These are phyloP conservation scores for Arthrobotrys entomopaga DNA, from an alignment of 2,329 filamentous ascomycete species.

Conservation along the genomic window DNA sequence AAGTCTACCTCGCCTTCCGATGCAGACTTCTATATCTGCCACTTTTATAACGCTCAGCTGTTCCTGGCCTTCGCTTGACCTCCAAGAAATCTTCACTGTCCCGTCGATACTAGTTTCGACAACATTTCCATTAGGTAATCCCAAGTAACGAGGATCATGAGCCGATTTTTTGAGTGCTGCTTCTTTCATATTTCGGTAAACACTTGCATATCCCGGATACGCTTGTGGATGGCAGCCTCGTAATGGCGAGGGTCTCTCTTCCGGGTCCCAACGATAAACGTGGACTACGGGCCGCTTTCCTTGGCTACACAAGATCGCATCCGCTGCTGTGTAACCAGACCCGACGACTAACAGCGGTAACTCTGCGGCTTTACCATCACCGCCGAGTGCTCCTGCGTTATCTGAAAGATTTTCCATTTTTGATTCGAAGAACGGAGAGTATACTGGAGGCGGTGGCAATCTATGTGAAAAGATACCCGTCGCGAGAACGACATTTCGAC, in stretches of 20 bases:
- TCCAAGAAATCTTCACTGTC: slow-evolving; percentile 61
- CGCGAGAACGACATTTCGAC: slow-evolving; percentile 69
- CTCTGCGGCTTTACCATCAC: slow-evolving; percentile 33
- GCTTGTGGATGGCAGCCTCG: slow-evolving; percentile 70
- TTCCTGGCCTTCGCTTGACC: slow-evolving; percentile 38
- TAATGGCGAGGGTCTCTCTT: slow-evolving; percentile 68
- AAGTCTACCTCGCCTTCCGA: slow-evolving; percentile 69
- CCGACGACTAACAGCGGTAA: slow-evolving; percentile 69
- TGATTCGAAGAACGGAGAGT: slow-evolving; percentile 64
- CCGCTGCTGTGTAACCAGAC: slow-evolving; percentile 72
- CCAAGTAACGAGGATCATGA: slow-evolving; percentile 23
- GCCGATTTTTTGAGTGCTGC: slow-evolving; percentile 61
- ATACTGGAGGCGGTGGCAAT: slow-evolving; percentile 66
- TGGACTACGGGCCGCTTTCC: slow-evolving; percentile 68
- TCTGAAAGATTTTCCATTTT: not conserved
- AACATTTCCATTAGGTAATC: slow-evolving; percentile 59
- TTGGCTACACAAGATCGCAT: slow-evolving; percentile 69
- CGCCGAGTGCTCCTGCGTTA: not conserved
- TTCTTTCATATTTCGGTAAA: slow-evolving; percentile 71
- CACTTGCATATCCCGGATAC: slow-evolving; percentile 71
- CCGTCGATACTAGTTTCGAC: slow-evolving; percentile 59
- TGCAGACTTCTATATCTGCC: slow-evolving; percentile 67
- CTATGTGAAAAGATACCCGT: slow-evolving; percentile 70
- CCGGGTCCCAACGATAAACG: slow-evolving; percentile 70
- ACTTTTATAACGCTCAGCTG: slow-evolving; percentile 64